A percentile compares a stretch with the other conserved stretches of the same genome.
phyloP scores from a whole-genome alignment of 208 protist genomes.

The Crithidia mellificae region DNA sequence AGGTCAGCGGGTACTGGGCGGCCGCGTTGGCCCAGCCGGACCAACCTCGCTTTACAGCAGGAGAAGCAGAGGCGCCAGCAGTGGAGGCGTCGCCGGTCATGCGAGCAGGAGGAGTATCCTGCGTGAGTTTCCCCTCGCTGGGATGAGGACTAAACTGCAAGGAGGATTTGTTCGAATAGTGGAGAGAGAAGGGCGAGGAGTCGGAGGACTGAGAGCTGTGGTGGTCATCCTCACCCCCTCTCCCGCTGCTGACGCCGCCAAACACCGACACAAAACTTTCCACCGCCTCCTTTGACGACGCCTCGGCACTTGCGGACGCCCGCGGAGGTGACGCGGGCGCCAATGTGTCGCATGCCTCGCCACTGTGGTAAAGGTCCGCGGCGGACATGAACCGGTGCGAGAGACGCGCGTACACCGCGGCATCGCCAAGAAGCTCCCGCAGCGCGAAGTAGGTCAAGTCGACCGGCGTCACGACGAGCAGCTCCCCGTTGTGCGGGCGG shows the following conservation, averaged over 20 bases:
- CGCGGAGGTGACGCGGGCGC: no score
- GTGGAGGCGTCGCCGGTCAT: no score
- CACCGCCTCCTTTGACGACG: background rate
- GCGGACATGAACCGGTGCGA: slow-evolving; percentile 20
- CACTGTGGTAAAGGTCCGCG: slow-evolving; percentile 15
- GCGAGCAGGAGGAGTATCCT: no score
- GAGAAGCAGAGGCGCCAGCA: no score
- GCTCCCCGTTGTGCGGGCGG: slow-evolving; percentile 7
- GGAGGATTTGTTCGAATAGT: no score
- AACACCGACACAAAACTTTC: slow-evolving; percentile 9
- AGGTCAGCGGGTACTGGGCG: slow-evolving; percentile 26
- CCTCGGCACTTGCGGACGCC: background rate
- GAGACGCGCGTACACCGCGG: slow-evolving; percentile 8
- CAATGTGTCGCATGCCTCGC: no score
- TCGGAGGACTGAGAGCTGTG: slow-evolving; percentile 19
- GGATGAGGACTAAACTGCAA: background rate
- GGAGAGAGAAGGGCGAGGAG: background rate
- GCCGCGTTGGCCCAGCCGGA: slow-evolving; percentile 47
- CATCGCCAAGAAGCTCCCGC: slow-evolving; percentile 31
- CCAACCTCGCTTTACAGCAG: no score
- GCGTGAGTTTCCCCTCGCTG: no score
- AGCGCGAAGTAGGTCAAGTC: slow-evolving; percentile 68
- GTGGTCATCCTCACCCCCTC: background rate
- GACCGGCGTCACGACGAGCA: slow-evolving; percentile 58
- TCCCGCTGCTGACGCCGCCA: slow-evolving; percentile 4